phyloP scores from a whole-genome alignment of 1,284 basidiomycete species.

The Cutaneotrichosporon cutaneum region DNA sequence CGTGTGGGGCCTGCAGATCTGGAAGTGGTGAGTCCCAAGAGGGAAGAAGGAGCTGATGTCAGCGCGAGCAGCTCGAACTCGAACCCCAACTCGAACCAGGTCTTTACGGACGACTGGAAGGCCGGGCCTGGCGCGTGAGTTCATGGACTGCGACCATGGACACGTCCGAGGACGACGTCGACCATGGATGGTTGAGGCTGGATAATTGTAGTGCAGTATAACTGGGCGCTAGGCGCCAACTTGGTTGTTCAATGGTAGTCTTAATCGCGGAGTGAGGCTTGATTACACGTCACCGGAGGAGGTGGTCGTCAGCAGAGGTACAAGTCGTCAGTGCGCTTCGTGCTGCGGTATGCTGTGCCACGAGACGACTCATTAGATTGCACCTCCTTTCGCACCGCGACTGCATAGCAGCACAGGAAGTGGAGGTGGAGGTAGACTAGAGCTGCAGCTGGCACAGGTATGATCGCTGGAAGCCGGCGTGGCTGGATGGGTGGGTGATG shows the following conservation, averaged over 20 bases:
- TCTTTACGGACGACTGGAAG: neutral
- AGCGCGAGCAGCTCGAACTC: neutral
- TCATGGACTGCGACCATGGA: too few species aligned
- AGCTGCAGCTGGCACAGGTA: neutral
- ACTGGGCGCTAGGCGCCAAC: neutral
- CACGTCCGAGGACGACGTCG: too few species aligned
- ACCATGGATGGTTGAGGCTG: neutral
- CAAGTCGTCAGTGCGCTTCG: neutral
- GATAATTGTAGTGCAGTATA: neutral
- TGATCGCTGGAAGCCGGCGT: neutral
- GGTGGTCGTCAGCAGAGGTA: neutral
- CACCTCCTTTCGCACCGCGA: neutral
- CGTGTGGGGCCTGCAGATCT: neutral
- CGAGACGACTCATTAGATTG: too few species aligned
- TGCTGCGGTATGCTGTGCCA: too few species aligned
- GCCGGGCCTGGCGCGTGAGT: neutral
- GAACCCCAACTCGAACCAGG: constrained; percentile 4
- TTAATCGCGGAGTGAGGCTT: too few species aligned
- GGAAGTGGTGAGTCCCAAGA: neutral
- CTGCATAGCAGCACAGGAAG: neutral
- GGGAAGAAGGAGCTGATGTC: neutral
- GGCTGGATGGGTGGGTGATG: neutral
- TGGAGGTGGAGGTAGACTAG: neutral
- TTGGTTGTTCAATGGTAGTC: neutral
- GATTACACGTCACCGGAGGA: neutral